Base-by-base conservation (phyloP, 2,329 filamentous ascomycete species). In the Ambrosiella xylebori region DNA sequence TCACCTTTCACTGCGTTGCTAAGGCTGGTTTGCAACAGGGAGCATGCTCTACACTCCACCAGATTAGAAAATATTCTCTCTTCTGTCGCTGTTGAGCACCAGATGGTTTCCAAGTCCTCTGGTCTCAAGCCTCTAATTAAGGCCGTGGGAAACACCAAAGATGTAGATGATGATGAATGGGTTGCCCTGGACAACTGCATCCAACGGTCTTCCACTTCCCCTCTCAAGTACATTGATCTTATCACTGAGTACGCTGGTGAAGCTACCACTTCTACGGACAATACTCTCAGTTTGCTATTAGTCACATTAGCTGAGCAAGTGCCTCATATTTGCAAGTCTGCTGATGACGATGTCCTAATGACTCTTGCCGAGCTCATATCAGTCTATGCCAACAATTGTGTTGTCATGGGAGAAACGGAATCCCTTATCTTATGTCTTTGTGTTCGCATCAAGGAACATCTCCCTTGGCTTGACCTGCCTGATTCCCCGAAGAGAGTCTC, bases 101-200 rank as follows among this genome's bases (percentile, higher is more conserved):
- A 61, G 37, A 54, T 61, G 13, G 59, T 58, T 36, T 58, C 59
- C 35, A 56, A 61, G 38, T 51, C 38, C 8, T 56, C 56, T 47
- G 59, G 59, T 1, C 56, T 61, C 7, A 45, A 44, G 27, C 59
- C 59, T 4, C 39, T 61, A 15, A 56, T 61, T 11, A 51, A 58
- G 45, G 59, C 59, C 36, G 53, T 58, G n/a, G 47, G 59, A 56
- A 54, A 58, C 17, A 52, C 56, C 1, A 63, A 63, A 4, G 54
- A 59, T 37, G 53, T 59, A n/a, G 67, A 68, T 11, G 68, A 75
- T 63, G 68, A 72, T 12, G 63, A 89, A 0, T 85, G 86, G 71
- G 68, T 73, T 0, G 94, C 93, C 65, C 68, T 96, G 35, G 90
- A 96, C 65, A 89, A 94, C 62, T 94, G 88, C 68, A 75, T 87